Evolutionary conservation across 176 grass and related monocot genomes (phyloP), one percentile per base, ranked within the genome.

Genomic region (Zea luxurians): DNA sequence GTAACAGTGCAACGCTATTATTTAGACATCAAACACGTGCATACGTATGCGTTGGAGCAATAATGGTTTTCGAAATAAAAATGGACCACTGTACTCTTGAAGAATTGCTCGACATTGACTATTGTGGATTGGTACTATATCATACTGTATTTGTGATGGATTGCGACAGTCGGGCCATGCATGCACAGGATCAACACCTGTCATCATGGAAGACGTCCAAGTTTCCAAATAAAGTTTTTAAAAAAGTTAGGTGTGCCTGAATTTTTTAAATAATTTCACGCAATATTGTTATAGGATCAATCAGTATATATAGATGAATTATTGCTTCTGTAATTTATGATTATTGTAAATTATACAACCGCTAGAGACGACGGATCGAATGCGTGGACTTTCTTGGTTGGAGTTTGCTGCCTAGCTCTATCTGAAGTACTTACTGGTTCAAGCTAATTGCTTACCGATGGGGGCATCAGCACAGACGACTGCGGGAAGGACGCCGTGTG

Each of bases 371-470:
- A 76, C 44, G 6, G 48, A n/a, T 38, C 44, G 6, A 42, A n/a
- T 38, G 35, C 43, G 37, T 21, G 34, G 81, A 83, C 40, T 59
- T 44, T 65, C 4, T 37, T 15, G 50, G 59, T 18, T 6, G 6
- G 11, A 6, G 27, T 12, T 34, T 61, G 10, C 54, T 9, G 17
- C 54, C 17, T n/a, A n/a, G n/a, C n/a, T 55, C 53, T 55, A 7
- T 7, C 4, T 63, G 41, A 37, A 46, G 5, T 42, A 68, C n/a
- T 3, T 27, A 27, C 27, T 27, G 27, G 27, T 27, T 27, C 0
- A 27, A 27, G n/a, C n/a, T n/a, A 27, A 27, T 27, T 27, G 27
- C 82, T 84, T 84, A 89, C 86, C 86, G 37, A n/a, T 58, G 78
- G 86, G 10, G 65, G 71, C 82, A 77, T 71, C 12, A 69, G 48